These are phyloP conservation scores for Capsaspora owczarzaki DNA, from an alignment of 78 protist genomes.

Conservation along the genomic window DNA sequence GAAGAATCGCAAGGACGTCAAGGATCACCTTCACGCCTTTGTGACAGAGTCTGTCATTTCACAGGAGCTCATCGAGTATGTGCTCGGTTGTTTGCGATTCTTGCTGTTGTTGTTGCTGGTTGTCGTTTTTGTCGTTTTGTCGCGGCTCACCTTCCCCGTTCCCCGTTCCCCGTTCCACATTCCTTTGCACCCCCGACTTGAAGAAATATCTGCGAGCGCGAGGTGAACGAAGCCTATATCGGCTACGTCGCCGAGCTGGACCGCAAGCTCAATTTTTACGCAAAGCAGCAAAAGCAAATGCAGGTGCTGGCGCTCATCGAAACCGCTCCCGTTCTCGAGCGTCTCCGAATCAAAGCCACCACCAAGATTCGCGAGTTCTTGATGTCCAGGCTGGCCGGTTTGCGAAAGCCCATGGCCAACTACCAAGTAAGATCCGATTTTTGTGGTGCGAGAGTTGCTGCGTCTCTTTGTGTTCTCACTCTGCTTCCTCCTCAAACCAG, in stretches of 20 bases:
- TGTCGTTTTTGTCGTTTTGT: too few relatives aligned
- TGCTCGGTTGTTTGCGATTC: too few relatives aligned
- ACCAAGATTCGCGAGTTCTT: slow-evolving; percentile 1
- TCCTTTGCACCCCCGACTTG: too few relatives aligned
- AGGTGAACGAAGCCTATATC: not conserved
- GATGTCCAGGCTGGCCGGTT: not conserved
- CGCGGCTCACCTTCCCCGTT: too few relatives aligned
- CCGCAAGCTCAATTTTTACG: not conserved
- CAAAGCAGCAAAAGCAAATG: not conserved
- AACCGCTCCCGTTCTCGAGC: not conserved
- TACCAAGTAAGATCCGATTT: too few relatives aligned
- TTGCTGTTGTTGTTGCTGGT: too few relatives aligned
- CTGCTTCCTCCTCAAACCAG: too few relatives aligned
- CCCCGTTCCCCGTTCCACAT: too few relatives aligned
- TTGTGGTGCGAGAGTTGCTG: too few relatives aligned
- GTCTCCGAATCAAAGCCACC: not conserved
- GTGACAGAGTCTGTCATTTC: not conserved
- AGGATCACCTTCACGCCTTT: not conserved
- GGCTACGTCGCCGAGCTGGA: not conserved
- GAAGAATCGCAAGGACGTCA: slow-evolving; percentile 22
- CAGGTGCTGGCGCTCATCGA: not conserved
- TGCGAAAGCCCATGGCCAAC: slow-evolving; percentile 6
- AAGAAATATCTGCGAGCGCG: not conserved
- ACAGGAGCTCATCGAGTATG: not conserved
- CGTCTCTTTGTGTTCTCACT: too few relatives aligned